Evolutionary conservation across 805 yeast species (phyloP), one percentile per base, ranked within the genome.

Genomic region (Debaryomyces prosopidis): DNA sequence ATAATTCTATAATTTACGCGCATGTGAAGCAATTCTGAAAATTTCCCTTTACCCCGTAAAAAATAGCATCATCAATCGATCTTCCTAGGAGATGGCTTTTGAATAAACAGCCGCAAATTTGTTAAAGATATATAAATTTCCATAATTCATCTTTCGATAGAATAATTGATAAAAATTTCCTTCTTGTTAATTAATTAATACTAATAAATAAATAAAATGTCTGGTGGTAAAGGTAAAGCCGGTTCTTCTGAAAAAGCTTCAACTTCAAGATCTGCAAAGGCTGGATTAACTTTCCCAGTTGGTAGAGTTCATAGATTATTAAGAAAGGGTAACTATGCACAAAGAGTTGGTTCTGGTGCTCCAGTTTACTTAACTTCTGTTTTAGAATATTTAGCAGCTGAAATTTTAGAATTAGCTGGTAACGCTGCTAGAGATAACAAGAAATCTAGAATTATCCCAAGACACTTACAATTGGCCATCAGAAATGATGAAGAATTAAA

Each of bases 361-460:
- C 78, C 78, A 59, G 78, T 73, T 42, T 73, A 73, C 68, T 70
- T 73, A 60, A 73, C 78, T 52, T 71, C 78, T 39, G 78, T 73
- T 43, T 71, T 73, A 60, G 78, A 73, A 63, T 73, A 73, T 64
- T 72, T 73, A 63, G 67, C 76, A 46, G 78, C 78, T 49, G 78
- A 73, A 70, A 73, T 73, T 54, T 73, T 73, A 60, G 78, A 73
- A 65, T 73, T 73, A 63, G 77, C 78, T 47, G 78, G 78, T 68
- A 73, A 73, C 63, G 78, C 78, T 44, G 78, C 78, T 50, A 71
- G 78, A 70, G 78, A 73, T 65, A 73, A 73, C 71, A 73, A 73
- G 66, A 73, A 73, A 65, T 70, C 77, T 50, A 73, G 78, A 73
- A 73, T 73, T 42, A 71, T 73, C 62, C 78, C 78, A 64, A 73